Base-by-base conservation (phyloP, 345 rosid genomes). In the Gossypium stocksii region DNA sequence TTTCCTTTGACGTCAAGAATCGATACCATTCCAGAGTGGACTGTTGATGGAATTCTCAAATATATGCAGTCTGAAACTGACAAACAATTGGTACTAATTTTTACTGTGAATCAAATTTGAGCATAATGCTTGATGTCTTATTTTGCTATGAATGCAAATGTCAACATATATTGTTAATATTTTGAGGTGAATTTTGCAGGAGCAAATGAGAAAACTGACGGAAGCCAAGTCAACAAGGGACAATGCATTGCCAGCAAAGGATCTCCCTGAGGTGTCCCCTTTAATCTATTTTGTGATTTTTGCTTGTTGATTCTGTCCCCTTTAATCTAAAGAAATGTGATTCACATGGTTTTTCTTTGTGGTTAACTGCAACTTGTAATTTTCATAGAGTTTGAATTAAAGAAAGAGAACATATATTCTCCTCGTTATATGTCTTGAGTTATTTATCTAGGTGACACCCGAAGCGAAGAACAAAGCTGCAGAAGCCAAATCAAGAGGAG, bases 401-500 rank as follows among this genome's bases (percentile, higher is more conserved):
- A 48, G 57, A 67, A 67, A 22, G 16, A 19, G 45, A 1, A 19
- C 25, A 16, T 25, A 68, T 23, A 19, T 66, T 66, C n/a, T 48
- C n/a, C 43, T 44, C 5, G 7, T 27, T 17, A 14, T 23, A 23
- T 67, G 15, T 48, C 71, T 45, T 67, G 9, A 46, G 16, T 14
- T 64, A 69, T 53, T 70, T 72, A 61, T 74, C 65, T 85, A 92
- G 97, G 95, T 89, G 76, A 76, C 90, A n/a, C 86, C 86, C 38
- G 97, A 92, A 85, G 87, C 88, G 45, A 92, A 88, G 83, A 81
- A 80, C 76, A 92, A 86, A 85, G 93, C 95, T 22, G 95, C 88
- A 13, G 94, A 92, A 84, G 95, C 98, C 22, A 94, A 94, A 89
- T 82, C 89, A 65, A 89, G 98, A 89, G 98, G 93, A 82, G 88